Evolutionary conservation across 108 stramenopile species (phyloP).

Genomic region (Nitzschia sp.): DNA sequence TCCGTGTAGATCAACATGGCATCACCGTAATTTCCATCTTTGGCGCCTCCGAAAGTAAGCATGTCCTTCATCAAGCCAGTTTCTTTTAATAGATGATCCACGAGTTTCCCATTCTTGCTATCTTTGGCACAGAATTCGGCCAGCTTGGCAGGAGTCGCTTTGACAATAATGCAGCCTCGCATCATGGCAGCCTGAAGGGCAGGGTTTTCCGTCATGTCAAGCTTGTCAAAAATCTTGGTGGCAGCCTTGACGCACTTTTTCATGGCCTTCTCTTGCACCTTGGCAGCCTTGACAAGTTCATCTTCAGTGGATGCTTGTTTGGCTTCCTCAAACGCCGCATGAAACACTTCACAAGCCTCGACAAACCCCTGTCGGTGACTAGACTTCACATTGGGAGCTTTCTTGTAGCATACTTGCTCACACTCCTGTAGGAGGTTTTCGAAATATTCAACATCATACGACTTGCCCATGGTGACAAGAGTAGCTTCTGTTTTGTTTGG

Average conservation of each 20-base stretch:
- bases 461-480: conserved; percentile 17
- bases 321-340: conserved; percentile 10
- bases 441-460: conserved; percentile 18
- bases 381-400: conserved; percentile 24
- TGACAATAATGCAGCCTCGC: conserved; percentile 15
- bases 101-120: conserved; percentile 10
- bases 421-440: conserved; percentile 10
- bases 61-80: conserved; percentile 26
- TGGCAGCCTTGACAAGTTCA: conserved; percentile 9
- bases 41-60: conserved; percentile 36
- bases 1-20: conserved; percentile 28
- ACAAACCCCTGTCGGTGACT: conserved; percentile 24
- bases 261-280: conserved; percentile 31
- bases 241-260: conserved; percentile 33
- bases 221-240: conserved; percentile 21
- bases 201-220: conserved; percentile 20
- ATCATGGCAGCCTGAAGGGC: conserved; percentile 6
- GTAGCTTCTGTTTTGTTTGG: no score
- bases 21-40: conserved; percentile 35
- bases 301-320: conserved; percentile 10
- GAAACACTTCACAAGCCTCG: conserved; percentile 30
- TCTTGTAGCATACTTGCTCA: conserved; percentile 16
- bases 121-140: conserved; percentile 22
- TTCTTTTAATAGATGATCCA: conserved; percentile 20
- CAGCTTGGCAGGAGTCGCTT: conserved; percentile 14